Percentiles rank a stretch among this genome's conserved stretches.
Conservation (phyloP, 768 basidiomycete genomes). For the Zangia roseola region DNA sequence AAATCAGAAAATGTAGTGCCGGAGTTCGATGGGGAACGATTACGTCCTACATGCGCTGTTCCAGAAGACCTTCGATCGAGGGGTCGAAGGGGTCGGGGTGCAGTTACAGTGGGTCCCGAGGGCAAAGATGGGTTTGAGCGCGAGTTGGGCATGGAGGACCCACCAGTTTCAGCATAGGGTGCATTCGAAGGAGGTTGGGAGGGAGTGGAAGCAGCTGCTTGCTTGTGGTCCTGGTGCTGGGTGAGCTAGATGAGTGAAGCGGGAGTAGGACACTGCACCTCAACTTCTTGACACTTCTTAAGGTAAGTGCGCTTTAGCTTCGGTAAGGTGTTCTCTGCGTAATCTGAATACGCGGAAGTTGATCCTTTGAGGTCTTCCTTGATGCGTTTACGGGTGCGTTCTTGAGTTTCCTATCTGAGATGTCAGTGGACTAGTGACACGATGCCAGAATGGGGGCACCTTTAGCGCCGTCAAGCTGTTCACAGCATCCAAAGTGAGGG, state of each 20-base stretch:
- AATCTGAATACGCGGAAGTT: conserved; percentile 73
- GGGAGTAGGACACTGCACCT: conserved; percentile 46
- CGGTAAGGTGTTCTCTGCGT: conserved; percentile 75
- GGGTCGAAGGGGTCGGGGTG: conserved; percentile 73
- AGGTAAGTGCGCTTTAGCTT: conserved; percentile 76
- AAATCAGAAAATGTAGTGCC: conserved; percentile 83
- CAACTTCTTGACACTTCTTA: conserved; percentile 85
- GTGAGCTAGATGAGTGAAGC: conserved; percentile 9
- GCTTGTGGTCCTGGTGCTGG: conserved; percentile 60
- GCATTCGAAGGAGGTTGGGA: conserved; percentile 29
- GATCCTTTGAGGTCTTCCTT: conserved; percentile 89
- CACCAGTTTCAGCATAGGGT: conserved; percentile 32
- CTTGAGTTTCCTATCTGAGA: conserved; percentile 73
- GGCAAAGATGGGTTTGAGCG: conserved; percentile 47
- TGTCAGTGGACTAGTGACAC: neutral
- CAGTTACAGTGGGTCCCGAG: conserved; percentile 55
- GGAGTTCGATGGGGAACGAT: conserved; percentile 79
- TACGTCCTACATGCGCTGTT: conserved; percentile 50
- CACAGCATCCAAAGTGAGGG: conserved; percentile 72
- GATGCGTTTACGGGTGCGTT: conserved; percentile 87
- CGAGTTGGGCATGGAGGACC: conserved; percentile 33
- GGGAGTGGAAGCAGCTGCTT: conserved; percentile 37
- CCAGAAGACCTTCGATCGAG: conserved; percentile 73
- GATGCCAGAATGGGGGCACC: conserved; percentile 37
- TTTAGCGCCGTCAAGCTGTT: conserved; percentile 64